phyloP scores from a whole-genome alignment of 1,284 basidiomycete species.

The Cutaneotrichosporon spelunceum region DNA sequence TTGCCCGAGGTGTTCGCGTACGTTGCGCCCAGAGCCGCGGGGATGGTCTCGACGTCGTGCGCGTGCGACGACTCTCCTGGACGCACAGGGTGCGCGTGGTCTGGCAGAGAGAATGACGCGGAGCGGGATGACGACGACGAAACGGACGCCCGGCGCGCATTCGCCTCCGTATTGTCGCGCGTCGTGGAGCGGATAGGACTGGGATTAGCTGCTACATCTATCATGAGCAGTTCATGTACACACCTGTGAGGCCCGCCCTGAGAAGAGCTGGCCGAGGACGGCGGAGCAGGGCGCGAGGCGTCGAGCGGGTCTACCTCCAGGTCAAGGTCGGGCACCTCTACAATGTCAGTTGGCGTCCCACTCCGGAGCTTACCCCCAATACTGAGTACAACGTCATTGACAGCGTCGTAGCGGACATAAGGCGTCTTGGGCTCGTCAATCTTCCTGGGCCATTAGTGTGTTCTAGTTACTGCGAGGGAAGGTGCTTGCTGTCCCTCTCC shows the following conservation, averaged over 20 bases:
- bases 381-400: slow-evolving; percentile 69
- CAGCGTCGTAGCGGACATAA: slow-evolving; percentile 82
- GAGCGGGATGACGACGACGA: slow-evolving; percentile 72
- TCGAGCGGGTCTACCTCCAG: slow-evolving; percentile 8
- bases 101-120: slow-evolving; percentile 64
- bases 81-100: slow-evolving; percentile 36
- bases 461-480: neutral
- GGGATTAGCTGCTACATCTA: neutral
- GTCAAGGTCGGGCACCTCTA: slow-evolving; percentile 59
- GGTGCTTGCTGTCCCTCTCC: neutral
- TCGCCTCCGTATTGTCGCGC: slow-evolving; percentile 22
- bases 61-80: slow-evolving; percentile 36
- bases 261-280: slow-evolving; percentile 1
- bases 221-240: neutral
- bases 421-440: slow-evolving; percentile 97
- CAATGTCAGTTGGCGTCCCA: slow-evolving; percentile 6
- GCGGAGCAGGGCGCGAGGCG: neutral
- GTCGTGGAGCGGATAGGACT: slow-evolving; percentile 16
- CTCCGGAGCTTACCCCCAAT: slow-evolving; percentile 56
- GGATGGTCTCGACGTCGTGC: slow-evolving; percentile 50
- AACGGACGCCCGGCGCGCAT: slow-evolving; percentile 53
- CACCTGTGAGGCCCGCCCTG: neutral
- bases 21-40: slow-evolving; percentile 53
- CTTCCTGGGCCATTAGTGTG: slow-evolving; percentile 56
- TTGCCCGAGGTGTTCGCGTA: slow-evolving; percentile 47